Percentiles rank a stretch among this genome's conserved stretches.
phyloP scores from a whole-genome alignment of 805 yeast genomes.

The Monosporozyma servazzii region DNA sequence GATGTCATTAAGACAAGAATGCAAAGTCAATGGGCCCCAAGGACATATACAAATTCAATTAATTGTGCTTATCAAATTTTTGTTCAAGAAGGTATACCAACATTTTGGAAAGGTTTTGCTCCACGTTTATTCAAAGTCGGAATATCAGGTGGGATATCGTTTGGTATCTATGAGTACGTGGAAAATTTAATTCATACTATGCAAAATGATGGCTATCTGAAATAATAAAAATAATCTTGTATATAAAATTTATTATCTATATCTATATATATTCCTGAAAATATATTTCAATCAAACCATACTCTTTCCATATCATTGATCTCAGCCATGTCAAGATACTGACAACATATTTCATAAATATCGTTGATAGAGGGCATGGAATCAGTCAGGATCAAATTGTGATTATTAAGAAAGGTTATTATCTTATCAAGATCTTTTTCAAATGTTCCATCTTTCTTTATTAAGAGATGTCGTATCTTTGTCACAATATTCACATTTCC shows the following conservation, averaged over 20 bases:
- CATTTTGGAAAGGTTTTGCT: conserved; percentile 49
- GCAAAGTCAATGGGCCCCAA: conserved; percentile 65
- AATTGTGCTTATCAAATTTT: conserved; percentile 44
- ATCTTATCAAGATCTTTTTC: background rate
- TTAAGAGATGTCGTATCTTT: background rate
- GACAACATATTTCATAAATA: conserved; percentile 20
- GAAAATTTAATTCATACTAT: conserved; percentile 31
- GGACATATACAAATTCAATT: conserved; percentile 50
- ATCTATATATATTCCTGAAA: background rate
- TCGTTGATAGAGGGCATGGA: conserved; percentile 13
- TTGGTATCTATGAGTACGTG: conserved; percentile 51
- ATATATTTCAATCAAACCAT: conserved; percentile 6
- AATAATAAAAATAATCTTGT: background rate
- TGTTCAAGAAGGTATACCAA: conserved; percentile 36
- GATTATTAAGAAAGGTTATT: background rate
- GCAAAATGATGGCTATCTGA: conserved; percentile 15
- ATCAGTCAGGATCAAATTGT: background rate
- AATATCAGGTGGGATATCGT: conserved; percentile 60
- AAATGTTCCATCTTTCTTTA: background rate
- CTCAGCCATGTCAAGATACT: conserved; percentile 21
- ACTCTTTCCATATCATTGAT: conserved; percentile 18
- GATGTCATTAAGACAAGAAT: conserved; percentile 82
- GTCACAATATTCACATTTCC: background rate
- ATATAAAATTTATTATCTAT: background rate
- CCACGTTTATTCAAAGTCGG: conserved; percentile 67